phyloP scores from a whole-genome alignment of 371 early-diverging fungal genomes.

The Mucor mucedo region DNA sequence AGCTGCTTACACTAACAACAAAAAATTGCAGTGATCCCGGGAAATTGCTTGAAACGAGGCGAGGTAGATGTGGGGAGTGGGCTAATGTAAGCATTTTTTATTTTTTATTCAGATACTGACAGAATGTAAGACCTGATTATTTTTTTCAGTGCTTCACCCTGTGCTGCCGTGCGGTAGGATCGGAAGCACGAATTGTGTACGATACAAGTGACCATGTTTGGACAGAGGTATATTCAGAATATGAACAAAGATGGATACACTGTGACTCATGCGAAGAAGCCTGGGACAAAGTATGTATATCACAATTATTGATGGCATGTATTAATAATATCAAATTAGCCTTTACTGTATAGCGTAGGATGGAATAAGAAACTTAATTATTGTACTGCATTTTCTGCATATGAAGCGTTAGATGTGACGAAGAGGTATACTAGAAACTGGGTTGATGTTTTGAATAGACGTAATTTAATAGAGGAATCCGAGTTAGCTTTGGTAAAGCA shows the following conservation, averaged over 20 bases:
- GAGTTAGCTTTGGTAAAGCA: slow-evolving; percentile 44
- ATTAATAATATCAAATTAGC: slow-evolving; percentile 27
- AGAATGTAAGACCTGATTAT: neutral
- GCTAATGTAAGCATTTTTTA: slow-evolving; percentile 58
- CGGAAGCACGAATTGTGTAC: slow-evolving; percentile 66
- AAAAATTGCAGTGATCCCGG: slow-evolving; percentile 46
- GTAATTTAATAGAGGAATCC: slow-evolving; percentile 56
- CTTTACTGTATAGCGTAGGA: slow-evolving; percentile 68
- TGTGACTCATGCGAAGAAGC: slow-evolving; percentile 75
- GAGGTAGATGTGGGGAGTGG: slow-evolving; percentile 83
- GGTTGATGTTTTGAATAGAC: slow-evolving; percentile 46
- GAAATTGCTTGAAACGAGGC: slow-evolving; percentile 63
- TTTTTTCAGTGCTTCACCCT: slow-evolving; percentile 60
- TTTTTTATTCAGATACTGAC: neutral
- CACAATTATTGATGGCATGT: neutral
- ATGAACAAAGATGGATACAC: slow-evolving; percentile 69
- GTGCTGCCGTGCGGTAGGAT: slow-evolving; percentile 68
- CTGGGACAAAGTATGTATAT: slow-evolving; percentile 47
- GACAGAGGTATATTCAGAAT: slow-evolving; percentile 71
- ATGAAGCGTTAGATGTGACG: slow-evolving; percentile 71
- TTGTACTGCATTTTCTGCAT: slow-evolving; percentile 57
- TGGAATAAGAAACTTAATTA: slow-evolving; percentile 80
- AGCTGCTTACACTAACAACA: neutral
- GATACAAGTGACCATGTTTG: slow-evolving; percentile 73
- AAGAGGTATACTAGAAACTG: slow-evolving; percentile 59